Evolutionary conservation across 345 rosid genomes (phyloP), one percentile per base, ranked within the genome.

Genomic region (Kernera saxatilis): DNA sequence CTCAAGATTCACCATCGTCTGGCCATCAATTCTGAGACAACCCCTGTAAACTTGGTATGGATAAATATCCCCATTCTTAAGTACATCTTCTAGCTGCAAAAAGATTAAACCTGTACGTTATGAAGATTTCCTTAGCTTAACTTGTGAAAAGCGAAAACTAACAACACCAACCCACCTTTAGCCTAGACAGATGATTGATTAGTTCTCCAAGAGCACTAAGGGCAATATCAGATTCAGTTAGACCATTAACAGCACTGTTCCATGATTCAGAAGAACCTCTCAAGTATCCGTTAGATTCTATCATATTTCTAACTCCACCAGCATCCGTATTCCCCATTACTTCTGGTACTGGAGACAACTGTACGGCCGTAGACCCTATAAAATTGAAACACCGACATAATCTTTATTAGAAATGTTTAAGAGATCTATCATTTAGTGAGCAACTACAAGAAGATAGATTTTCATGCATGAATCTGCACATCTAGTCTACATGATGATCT

Each of bases 1-100:
- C 79, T 91, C 98, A 61, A 93, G 97, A 82, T 93, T 93, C 51
- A 89, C 86, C 77, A 93, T 48, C 17, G 97, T 89, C 77, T 93
- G 98, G 41, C 97, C 98, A 77, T 93, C 98, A 82, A 93, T 85
- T 77, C 86, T 82, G 70, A 93, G 96, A 84, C 86, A 87, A 52
- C 93, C 92, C 41, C 64, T 78, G 78, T 89, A 89, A 73, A 93
- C 89, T 71, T 91, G 84, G 79, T 91, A 93, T 48, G 97, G 94
- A 21, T 74, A 57, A 58, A 93, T 81, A 76, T 89, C 94, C 59
- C 94, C 98, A 82, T 70, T 80, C 43, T 60, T 79, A 78, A 91
- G 81, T 77, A 85, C 83, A 80, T 91, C 92, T 73, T 88, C 89
- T 56, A 87, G 81, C 97, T 91, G 86, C 41, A 73, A 27, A 46